A percentile compares a stretch with the other conserved stretches of the same genome.
Evolutionary conservation across 495 filamentous ascomycete genomes (phyloP).

Genomic region (Chlorociboria aeruginascens): DNA sequence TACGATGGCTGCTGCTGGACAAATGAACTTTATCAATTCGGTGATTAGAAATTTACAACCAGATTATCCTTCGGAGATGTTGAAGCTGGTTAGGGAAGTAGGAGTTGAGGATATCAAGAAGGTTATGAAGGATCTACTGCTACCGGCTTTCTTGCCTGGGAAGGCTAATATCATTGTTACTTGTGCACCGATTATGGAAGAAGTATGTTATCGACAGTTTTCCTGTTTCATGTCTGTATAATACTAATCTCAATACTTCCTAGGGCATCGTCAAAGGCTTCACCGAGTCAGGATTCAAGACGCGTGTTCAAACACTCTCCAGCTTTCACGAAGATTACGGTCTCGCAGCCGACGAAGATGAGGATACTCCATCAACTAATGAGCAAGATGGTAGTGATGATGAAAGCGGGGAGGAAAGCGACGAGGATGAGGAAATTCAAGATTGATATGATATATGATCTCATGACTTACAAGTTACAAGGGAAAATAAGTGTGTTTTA

Average conservation of each 20-base stretch:
- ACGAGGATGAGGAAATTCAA: conserved; percentile 1
- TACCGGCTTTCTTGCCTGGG: conserved; percentile 66
- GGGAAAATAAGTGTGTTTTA: no score
- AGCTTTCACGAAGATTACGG: conserved; percentile 91
- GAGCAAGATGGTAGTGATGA: conserved; percentile 39
- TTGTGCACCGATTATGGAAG: conserved; percentile 73
- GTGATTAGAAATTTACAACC: conserved; percentile 67
- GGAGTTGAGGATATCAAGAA: conserved; percentile 63
- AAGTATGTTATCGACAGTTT: conserved; percentile 42
- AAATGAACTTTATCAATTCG: conserved; percentile 67
- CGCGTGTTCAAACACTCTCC: conserved; percentile 59
- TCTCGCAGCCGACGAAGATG: conserved; percentile 54
- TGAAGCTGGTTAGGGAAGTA: conserved; percentile 65
- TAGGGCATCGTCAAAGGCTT: conserved; percentile 65
- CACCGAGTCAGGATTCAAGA: conserved; percentile 61
- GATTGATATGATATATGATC: background rate
- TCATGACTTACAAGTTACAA: background rate
- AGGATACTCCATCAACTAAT: conserved; percentile 21
- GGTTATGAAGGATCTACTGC: conserved; percentile 60
- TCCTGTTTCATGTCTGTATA: background rate
- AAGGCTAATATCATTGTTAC: conserved; percentile 77
- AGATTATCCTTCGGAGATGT: conserved; percentile 64
- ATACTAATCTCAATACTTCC: conserved; percentile 10
- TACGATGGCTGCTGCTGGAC: conserved; percentile 68
- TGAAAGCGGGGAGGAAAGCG: background rate